Evolutionary conservation across 805 yeast species (phyloP).

Genomic region (Ogataea wickerhamii): DNA sequence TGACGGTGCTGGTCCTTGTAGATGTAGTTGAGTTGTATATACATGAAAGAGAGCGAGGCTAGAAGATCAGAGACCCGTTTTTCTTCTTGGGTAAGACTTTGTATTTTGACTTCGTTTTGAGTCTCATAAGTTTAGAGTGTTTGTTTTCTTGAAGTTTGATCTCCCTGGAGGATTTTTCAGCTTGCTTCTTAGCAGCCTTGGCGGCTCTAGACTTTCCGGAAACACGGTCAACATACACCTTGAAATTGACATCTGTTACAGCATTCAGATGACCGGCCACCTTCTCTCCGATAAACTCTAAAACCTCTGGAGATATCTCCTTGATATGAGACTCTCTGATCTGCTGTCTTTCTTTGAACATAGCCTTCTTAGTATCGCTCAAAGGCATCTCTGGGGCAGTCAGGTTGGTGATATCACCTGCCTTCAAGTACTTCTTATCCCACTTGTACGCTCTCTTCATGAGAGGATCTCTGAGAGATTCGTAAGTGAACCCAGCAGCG

Average conservation of each 20-base stretch:
- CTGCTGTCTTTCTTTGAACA: constrained; percentile 49
- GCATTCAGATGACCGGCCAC: constrained; percentile 36
- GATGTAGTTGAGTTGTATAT: not conserved
- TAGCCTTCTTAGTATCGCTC: constrained; percentile 57
- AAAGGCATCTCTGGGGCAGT: constrained; percentile 77
- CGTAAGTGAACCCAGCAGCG: constrained; percentile 53
- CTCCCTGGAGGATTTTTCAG: constrained; percentile 18
- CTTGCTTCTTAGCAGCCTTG: constrained; percentile 17
- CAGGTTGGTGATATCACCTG: constrained; percentile 57
- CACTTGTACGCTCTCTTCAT: constrained; percentile 57
- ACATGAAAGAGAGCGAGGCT: not conserved
- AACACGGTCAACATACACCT: constrained; percentile 26
- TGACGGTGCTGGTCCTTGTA: not conserved
- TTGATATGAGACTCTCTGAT: constrained; percentile 42
- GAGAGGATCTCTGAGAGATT: constrained; percentile 71
- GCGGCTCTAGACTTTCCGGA: constrained; percentile 23
- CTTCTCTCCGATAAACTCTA: constrained; percentile 41
- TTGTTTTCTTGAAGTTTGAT: constrained; percentile 21
- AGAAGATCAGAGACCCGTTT: constrained; percentile 13
- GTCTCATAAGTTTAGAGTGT: constrained; percentile 17
- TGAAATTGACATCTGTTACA: constrained; percentile 31
- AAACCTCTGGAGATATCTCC: constrained; percentile 39
- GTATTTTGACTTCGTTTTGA: constrained; percentile 9
- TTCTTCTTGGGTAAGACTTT: constrained; percentile 22
- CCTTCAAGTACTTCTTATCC: constrained; percentile 51